Conservation (phyloP, 441 rosid genomes). For the Populus hybrid region DNA sequence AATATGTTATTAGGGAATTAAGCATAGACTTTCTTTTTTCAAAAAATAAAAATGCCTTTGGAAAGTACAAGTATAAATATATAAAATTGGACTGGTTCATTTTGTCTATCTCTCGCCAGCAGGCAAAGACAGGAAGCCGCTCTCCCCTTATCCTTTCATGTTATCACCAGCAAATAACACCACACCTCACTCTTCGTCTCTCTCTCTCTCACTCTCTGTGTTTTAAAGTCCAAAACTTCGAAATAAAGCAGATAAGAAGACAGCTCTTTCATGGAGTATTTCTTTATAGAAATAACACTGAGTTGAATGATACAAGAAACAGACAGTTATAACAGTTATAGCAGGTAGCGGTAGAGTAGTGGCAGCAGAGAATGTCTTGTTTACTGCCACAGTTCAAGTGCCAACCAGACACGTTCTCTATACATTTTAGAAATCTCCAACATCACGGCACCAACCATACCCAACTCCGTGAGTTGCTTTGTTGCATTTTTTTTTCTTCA, state of each 20-base stretch:
- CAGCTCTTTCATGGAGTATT: conserved; percentile 7
- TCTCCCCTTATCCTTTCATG: conserved; percentile 36
- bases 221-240: neutral
- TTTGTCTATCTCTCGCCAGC: conserved; percentile 22
- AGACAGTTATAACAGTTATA: neutral
- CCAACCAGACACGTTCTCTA: conserved; percentile 68
- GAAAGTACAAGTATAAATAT: neutral
- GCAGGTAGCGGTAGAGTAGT: conserved; percentile 1
- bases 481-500: neutral
- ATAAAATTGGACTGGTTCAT: neutral
- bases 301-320: conserved; percentile 8
- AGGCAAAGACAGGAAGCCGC: conserved; percentile 13
- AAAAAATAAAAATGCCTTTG: neutral
- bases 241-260: neutral
- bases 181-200: neutral
- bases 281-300: neutral
- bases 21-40: no score
- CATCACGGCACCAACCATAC: conserved; percentile 20
- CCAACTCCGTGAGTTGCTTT: conserved; percentile 30
- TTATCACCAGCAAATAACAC: conserved; percentile 16
- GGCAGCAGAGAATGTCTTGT: conserved; percentile 61
- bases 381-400: conserved; percentile 92
- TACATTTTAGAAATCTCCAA: conserved; percentile 55
- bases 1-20: neutral
- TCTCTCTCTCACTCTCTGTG: neutral